Base-by-base conservation (phyloP, 2,329 filamentous ascomycete species). In the Aspergillus sojae region DNA sequence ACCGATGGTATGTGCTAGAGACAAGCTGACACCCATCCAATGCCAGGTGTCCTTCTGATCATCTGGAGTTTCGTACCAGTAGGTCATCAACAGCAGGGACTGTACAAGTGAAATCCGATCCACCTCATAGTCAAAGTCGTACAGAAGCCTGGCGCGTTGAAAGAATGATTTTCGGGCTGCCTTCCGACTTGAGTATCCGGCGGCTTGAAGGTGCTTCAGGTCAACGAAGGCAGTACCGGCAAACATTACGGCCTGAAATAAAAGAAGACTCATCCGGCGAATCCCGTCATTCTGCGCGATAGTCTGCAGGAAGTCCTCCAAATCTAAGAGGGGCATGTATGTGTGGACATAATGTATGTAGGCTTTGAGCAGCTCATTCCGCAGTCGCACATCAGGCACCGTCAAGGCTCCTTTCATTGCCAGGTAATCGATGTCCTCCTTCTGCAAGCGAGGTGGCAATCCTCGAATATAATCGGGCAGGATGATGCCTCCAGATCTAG, bases 41-140 rank as follows among this genome's bases (percentile, higher is more conserved):
- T 97, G 94, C 92, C 94, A 97, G 53, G 94, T 97, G 76, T 97
- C 94, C 78, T 97, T 97, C 75, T 97, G 93, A 76, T 97, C 94
- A 78, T 97, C 93, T 0, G 94, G 94, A 14, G 93, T 96, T 79
- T 97, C 94, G 77, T 97, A 97, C 91, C 94, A 98, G 77, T 96
- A 97, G 4, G 94, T 97, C 91, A 97, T 94, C 64, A 97, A 85
- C 28, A 97, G 84, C 26, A 97, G 84, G 5, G 92, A 90, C 78
- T 97, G 94, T 19, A 97, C 93, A 28, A 97, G 85, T 23, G 93
- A 88, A 62, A 97, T 89, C 58, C 94, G 91, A 77, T 97, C 94
- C 52, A 89, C 88, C 78, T 98, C 94, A 77, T 96, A 96, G 77
- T 98, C 94, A 69, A 97, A 96, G 75, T 97, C 94, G 79, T 97